Evolutionary conservation across 495 filamentous ascomycete genomes (phyloP).

Genomic region (Hypoxylon fuscum): DNA sequence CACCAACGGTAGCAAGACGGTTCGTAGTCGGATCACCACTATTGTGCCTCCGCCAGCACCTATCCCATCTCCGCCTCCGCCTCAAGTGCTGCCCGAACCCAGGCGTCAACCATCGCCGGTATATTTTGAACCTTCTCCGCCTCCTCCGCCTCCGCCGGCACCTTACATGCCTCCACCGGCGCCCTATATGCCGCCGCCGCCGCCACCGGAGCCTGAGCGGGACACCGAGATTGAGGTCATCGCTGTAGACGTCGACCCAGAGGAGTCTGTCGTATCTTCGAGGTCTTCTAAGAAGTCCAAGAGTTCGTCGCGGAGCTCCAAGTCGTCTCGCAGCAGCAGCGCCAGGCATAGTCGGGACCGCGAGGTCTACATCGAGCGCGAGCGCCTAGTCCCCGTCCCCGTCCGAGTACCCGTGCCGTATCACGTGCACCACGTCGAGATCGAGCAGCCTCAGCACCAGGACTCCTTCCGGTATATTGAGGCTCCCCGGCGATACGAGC

Average conservation of each 20-base stretch:
- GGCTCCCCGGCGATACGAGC: conserved; percentile 46
- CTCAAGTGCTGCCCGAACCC: conserved; percentile 14
- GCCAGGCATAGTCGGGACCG: conserved; percentile 43
- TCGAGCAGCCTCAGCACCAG: conserved; percentile 44
- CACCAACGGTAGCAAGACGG: conserved; percentile 46
- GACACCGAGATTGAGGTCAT: conserved; percentile 60
- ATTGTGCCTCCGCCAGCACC: conserved; percentile 50
- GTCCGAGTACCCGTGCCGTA: conserved; percentile 48
- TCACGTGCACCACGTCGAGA: conserved; percentile 41
- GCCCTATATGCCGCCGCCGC: conserved; percentile 18
- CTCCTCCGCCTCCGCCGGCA: conserved; percentile 38
- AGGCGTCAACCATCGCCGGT: conserved; percentile 36
- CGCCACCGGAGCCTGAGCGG: conserved; percentile 28
- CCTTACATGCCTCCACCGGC: conserved; percentile 19
- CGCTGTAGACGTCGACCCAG: conserved; percentile 60
- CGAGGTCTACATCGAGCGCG: conserved; percentile 61
- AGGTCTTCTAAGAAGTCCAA: conserved; percentile 39
- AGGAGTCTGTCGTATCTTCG: conserved; percentile 32
- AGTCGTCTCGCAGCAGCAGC: conserved; percentile 36
- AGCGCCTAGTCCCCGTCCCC: conserved; percentile 53
- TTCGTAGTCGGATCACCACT: conserved; percentile 54
- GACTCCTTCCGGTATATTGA: conserved; percentile 61
- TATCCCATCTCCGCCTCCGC: conserved; percentile 45
- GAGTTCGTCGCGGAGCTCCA: conserved; percentile 40
- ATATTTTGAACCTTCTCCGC: conserved; percentile 34